Evolutionary conservation across 768 basidiomycete species (phyloP).

Genomic region (Lactarius psammicola): DNA sequence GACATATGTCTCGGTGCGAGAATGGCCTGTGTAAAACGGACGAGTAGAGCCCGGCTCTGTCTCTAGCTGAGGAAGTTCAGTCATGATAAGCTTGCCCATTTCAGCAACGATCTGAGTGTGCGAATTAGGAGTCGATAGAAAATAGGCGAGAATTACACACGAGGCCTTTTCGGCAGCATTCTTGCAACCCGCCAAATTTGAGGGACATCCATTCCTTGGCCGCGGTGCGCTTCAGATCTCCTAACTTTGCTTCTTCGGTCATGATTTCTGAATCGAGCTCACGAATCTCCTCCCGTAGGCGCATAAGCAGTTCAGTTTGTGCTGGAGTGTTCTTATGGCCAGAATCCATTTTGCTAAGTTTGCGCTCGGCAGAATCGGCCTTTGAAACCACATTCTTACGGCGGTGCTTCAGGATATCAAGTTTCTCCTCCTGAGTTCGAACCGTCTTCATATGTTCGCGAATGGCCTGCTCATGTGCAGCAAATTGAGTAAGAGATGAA

Average conservation of each 20-base stretch:
- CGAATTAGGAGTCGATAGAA: conserved; percentile 5
- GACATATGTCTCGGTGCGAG: conserved; percentile 58
- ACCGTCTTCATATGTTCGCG: conserved; percentile 77
- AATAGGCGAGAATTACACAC: conserved; percentile 34
- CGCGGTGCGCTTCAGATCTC: conserved; percentile 78
- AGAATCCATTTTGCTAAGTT: conserved; percentile 84
- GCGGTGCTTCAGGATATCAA: conserved; percentile 73
- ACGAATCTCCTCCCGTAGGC: conserved; percentile 73
- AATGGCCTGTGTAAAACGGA: conserved; percentile 65
- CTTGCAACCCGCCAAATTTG: conserved; percentile 85
- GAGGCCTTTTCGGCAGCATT: conserved; percentile 79
- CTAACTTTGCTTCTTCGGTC: conserved; percentile 72
- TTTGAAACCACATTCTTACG: conserved; percentile 63
- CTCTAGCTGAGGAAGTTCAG: conserved; percentile 71
- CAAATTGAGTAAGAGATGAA: conserved; percentile 64
- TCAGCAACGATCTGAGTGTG: conserved; percentile 50
- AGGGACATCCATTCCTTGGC: conserved; percentile 70
- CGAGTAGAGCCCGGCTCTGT: conserved; percentile 80
- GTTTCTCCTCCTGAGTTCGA: conserved; percentile 77
- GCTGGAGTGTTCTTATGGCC: conserved; percentile 79
- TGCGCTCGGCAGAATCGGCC: conserved; percentile 83
- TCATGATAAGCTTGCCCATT: conserved; percentile 51
- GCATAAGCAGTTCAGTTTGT: conserved; percentile 72
- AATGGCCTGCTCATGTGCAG: conserved; percentile 65
- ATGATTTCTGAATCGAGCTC: conserved; percentile 79